Conservation (phyloP, 257 asterid genomes). For the Nyctanthes arbortristis region DNA sequence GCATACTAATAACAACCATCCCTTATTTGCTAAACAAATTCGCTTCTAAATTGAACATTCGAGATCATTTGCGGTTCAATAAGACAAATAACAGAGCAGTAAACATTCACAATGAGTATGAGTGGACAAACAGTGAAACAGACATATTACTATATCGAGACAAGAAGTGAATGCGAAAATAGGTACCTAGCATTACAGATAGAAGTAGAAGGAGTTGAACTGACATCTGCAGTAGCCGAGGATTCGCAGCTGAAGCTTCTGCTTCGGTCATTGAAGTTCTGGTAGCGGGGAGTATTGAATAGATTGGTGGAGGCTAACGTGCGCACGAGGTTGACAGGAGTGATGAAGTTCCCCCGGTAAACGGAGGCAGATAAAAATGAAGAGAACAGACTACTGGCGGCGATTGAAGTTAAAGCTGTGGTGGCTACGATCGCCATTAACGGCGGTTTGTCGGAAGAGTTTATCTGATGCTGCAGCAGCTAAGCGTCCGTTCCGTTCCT, state of each 20-base stretch:
- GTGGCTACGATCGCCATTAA: constrained; percentile 40
- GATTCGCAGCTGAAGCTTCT: constrained; percentile 44
- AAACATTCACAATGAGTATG: too few species aligned
- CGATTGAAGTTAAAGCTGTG: constrained; percentile 35
- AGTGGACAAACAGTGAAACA: not conserved
- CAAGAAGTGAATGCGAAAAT: constrained; percentile 6
- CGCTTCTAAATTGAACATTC: too few species aligned
- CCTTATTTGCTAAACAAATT: too few species aligned
- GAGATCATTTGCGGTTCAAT: too few species aligned
- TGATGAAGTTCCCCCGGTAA: constrained; percentile 35
- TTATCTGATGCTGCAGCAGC: constrained; percentile 17
- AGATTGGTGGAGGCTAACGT: constrained; percentile 30
- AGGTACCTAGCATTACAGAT: constrained; percentile 52
- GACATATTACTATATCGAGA: not conserved
- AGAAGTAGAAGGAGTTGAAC: constrained; percentile 30
- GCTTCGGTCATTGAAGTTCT: constrained; percentile 18
- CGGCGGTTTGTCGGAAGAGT: constrained; percentile 22
- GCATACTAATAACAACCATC: not conserved
- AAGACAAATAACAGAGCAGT: too few species aligned
- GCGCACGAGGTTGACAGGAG: constrained; percentile 35
- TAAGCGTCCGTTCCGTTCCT: too few species aligned
- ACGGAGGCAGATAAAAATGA: constrained; percentile 40
- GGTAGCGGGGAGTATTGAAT: constrained; percentile 34
- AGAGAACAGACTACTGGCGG: constrained; percentile 29
- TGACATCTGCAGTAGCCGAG: constrained; percentile 40